Evolutionary conservation across 1,139 yeast species (phyloP).

Genomic region (Yamadazyma epiphylla): DNA sequence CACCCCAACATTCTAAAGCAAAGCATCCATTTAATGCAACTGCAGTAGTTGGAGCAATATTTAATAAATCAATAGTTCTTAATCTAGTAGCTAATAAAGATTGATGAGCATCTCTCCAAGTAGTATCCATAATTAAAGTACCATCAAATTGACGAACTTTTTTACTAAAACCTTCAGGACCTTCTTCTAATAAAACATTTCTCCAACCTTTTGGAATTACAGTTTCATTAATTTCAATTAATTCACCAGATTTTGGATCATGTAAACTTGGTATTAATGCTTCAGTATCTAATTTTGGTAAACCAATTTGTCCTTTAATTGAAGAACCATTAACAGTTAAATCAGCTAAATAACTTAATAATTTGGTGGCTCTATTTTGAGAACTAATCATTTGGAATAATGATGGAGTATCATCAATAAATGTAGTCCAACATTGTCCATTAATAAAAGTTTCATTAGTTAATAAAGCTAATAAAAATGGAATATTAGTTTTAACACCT

Average conservation of each 20-base stretch:
- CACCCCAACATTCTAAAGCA: conserved; percentile 99
- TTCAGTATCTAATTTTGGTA: conserved; percentile 74
- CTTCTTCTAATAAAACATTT: conserved; percentile 74
- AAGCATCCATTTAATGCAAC: conserved; percentile 88
- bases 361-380: conserved; percentile 94
- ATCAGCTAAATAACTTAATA: conserved; percentile 86
- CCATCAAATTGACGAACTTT: conserved; percentile 84
- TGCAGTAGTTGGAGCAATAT: conserved; percentile 92
- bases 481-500: conserved; percentile 98
- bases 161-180: conserved; percentile 86
- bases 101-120: conserved; percentile 99
- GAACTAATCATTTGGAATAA: conserved; percentile 93
- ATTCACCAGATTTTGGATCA: conserved; percentile 51
- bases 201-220: conserved; percentile 86
- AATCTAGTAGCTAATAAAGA: conserved; percentile 97
- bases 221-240: conserved; percentile 53
- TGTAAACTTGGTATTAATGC: conserved; percentile 73
- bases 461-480: conserved; percentile 87
- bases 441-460: conserved; percentile 86
- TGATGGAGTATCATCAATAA: conserved; percentile 95
- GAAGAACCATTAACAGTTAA: conserved; percentile 93
- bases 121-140: conserved; percentile 91
- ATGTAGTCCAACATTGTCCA: conserved; percentile 97
- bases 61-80: conserved; percentile 84
- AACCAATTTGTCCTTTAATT: conserved; percentile 91